phyloP scores from a whole-genome alignment of 2,329 filamentous ascomycete genomes.

The Hypoxylon sp. region DNA sequence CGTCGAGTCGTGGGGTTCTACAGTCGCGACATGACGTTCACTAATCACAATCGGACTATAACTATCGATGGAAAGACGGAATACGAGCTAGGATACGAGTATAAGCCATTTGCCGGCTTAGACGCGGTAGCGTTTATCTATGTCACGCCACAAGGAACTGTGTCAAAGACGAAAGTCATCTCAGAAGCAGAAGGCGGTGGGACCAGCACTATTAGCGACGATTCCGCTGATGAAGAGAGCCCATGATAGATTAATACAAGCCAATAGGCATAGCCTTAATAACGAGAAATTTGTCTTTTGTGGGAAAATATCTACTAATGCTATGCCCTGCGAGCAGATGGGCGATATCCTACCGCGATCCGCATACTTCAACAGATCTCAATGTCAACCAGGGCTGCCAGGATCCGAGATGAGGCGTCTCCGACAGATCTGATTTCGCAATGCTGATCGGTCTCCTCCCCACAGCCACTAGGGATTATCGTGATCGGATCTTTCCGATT shows the following conservation, averaged over 20 bases:
- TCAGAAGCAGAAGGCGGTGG: slow-evolving; percentile 68
- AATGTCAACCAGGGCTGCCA: not conserved
- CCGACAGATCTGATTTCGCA: slow-evolving; percentile 5
- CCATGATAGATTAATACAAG: not conserved
- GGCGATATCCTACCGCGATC: not conserved
- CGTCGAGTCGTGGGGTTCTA: slow-evolving; percentile 65
- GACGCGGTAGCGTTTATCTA: slow-evolving; percentile 65
- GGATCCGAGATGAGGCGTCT: not conserved
- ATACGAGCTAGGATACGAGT: slow-evolving; percentile 68
- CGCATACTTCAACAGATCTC: not conserved
- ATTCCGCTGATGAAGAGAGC: slow-evolving; percentile 37
- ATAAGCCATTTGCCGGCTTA: slow-evolving; percentile 65
- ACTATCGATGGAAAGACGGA: slow-evolving; percentile 61
- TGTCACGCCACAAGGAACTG: slow-evolving; percentile 62
- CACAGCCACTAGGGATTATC: not conserved
- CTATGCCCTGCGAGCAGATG: not conserved
- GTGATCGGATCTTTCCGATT: slow-evolving; percentile 13
- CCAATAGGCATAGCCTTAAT: not conserved
- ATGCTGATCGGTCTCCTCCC: slow-evolving; percentile 6
- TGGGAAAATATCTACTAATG: not conserved
- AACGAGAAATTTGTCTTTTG: not conserved
- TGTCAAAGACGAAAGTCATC: slow-evolving; percentile 66
- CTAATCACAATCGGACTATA: slow-evolving; percentile 65
- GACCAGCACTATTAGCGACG: slow-evolving; percentile 65
- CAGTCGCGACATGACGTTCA: slow-evolving; percentile 67